phyloP scores from a whole-genome alignment of 1,139 yeast genomes.

The Taphrina betulina region DNA sequence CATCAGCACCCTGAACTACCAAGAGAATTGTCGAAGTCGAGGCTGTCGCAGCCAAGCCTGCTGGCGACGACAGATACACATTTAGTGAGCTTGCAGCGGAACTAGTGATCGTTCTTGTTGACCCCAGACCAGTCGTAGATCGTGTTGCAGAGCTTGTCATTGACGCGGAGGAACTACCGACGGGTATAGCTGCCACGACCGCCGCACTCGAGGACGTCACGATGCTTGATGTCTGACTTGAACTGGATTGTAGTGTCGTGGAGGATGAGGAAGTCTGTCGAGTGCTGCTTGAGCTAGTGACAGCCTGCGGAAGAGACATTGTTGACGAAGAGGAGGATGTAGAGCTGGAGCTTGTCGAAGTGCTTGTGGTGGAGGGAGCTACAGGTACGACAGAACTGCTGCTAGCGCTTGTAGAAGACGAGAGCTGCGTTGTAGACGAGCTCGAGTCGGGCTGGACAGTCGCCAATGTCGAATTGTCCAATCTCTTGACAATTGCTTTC shows the following conservation, averaged over 20 bases:
- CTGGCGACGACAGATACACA: conserved; percentile 1
- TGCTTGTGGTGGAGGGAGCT: background rate
- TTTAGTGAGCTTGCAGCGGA: too few relatives aligned
- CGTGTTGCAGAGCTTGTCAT: too few relatives aligned
- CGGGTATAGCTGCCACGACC: background rate
- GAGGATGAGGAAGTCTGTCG: background rate
- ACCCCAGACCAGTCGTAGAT: too few relatives aligned
- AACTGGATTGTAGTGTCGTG: background rate
- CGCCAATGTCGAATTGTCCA: conserved; percentile 7
- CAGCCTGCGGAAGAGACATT: too few relatives aligned
- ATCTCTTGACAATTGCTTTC: background rate
- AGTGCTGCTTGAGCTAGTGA: background rate
- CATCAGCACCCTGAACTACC: conserved; percentile 11
- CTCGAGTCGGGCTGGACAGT: too few relatives aligned
- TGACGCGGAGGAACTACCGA: too few relatives aligned
- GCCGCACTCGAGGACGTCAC: background rate
- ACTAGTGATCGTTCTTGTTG: too few relatives aligned
- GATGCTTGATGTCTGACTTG: background rate
- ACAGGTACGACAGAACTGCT: background rate
- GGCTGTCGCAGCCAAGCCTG: conserved; percentile 1
- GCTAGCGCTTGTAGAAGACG: too few relatives aligned
- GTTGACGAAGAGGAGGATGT: background rate
- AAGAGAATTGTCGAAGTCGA: conserved; percentile 10
- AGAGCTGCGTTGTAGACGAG: background rate
- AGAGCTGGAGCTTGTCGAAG: background rate